Percentiles rank a stretch among this genome's conserved stretches.
Evolutionary conservation across 2,329 filamentous ascomycete genomes (phyloP).

Genomic region (Cercospora janseana): DNA sequence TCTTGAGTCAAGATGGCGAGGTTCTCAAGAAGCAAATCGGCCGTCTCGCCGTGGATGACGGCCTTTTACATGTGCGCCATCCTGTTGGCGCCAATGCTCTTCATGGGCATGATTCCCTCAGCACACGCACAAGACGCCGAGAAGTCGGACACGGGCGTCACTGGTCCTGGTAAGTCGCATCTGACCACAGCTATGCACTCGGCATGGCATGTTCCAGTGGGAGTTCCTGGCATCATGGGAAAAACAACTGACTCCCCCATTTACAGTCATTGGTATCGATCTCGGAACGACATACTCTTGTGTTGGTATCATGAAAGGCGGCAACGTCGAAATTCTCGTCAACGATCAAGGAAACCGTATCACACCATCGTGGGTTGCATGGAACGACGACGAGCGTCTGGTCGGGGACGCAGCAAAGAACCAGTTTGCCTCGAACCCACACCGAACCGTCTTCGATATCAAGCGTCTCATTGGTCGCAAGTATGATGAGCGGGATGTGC

Average conservation of each 20-base stretch:
- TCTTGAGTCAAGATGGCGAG: constrained; percentile 35
- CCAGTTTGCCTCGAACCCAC: constrained; percentile 62
- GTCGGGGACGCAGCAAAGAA: constrained; percentile 98
- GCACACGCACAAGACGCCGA: constrained; percentile 69
- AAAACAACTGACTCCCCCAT: constrained; percentile 6
- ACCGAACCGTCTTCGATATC: constrained; percentile 49
- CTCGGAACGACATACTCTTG: constrained; percentile 83
- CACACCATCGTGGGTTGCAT: constrained; percentile 61
- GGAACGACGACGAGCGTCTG: constrained; percentile 93
- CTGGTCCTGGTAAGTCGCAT: constrained; percentile 66
- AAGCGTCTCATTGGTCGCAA: constrained; percentile 55
- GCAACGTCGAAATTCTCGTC: constrained; percentile 91
- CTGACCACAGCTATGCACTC: background rate
- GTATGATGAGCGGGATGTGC: constrained; percentile 69
- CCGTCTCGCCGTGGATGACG: constrained; percentile 63
- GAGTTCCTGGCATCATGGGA: too few species aligned
- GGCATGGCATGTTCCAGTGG: too few species aligned
- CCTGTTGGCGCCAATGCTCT: constrained; percentile 78
- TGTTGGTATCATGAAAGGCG: constrained; percentile 93
- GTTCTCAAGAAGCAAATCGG: constrained; percentile 36
- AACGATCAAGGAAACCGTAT: constrained; percentile 98
- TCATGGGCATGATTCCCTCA: constrained; percentile 61
- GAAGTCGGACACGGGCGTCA: constrained; percentile 68
- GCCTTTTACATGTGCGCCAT: constrained; percentile 89
- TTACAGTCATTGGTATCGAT: constrained; percentile 85